Conservation (phyloP, 2,329 filamentous ascomycete genomes). For the Aureobasidium sp. region DNA sequence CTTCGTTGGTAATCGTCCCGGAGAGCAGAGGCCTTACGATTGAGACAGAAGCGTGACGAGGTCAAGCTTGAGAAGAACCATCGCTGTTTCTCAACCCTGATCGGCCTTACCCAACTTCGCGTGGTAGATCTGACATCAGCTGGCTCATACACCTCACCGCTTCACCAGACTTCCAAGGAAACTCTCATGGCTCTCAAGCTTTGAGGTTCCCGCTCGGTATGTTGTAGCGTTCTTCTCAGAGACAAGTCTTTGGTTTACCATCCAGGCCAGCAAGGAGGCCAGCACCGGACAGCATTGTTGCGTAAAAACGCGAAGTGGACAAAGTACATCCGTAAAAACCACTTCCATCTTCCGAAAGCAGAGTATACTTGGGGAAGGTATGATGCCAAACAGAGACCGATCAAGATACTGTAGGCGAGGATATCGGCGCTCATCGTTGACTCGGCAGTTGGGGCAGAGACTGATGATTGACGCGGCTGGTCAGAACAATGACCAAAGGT, state of each 20-base stretch:
- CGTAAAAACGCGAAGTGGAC: slow-evolving; percentile 52
- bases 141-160: slow-evolving; percentile 20
- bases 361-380: slow-evolving; percentile 22
- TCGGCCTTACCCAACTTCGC: slow-evolving; percentile 15
- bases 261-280: slow-evolving; percentile 19
- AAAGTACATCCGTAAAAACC: slow-evolving; percentile 94
- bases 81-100: slow-evolving; percentile 10
- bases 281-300: slow-evolving; percentile 54
- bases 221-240: slow-evolving; percentile 73
- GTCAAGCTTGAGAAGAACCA: slow-evolving; percentile 22
- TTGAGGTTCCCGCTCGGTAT: slow-evolving; percentile 57
- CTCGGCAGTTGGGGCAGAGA: slow-evolving; percentile 44
- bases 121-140: slow-evolving; percentile 14
- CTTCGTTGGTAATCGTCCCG: background rate
- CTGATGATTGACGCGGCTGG: slow-evolving; percentile 63
- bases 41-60: background rate
- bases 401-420: slow-evolving; percentile 21
- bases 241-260: slow-evolving; percentile 89
- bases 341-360: slow-evolving; percentile 46
- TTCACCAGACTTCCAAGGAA: slow-evolving; percentile 21
- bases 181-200: slow-evolving; percentile 8
- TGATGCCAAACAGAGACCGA: slow-evolving; percentile 3
- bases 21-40: background rate
- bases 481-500: slow-evolving; percentile 45
- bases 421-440: slow-evolving; percentile 51